A percentile compares a stretch with the other conserved stretches of the same genome.
Conservation (phyloP, 2,329 filamentous ascomycete genomes). For the Fusarium palustre region DNA sequence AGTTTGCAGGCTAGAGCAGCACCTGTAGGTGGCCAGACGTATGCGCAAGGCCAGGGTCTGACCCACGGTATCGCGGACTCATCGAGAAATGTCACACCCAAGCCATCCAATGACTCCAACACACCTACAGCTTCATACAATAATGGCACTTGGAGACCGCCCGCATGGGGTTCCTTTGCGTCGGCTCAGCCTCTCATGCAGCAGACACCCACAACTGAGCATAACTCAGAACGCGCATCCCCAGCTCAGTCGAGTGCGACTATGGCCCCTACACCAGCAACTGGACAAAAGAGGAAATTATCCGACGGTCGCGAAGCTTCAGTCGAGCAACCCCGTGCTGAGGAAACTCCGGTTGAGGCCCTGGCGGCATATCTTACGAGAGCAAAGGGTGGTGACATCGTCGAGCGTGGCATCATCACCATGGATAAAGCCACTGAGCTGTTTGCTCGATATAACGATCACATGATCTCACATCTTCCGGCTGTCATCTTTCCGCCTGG, state of each 20-base stretch:
- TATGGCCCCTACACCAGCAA: slow-evolving; percentile 23
- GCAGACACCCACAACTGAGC: slow-evolving; percentile 19
- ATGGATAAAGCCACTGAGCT: slow-evolving; percentile 66
- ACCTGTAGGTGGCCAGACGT: slow-evolving; percentile 28
- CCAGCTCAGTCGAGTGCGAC: slow-evolving; percentile 17
- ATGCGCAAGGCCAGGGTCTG: slow-evolving; percentile 15
- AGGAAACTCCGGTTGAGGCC: slow-evolving; percentile 33
- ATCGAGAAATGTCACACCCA: slow-evolving; percentile 16
- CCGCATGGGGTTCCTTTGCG: slow-evolving; percentile 36
- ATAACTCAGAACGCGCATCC: slow-evolving; percentile 27
- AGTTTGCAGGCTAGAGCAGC: slow-evolving; percentile 72
- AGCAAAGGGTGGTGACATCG: slow-evolving; percentile 59
- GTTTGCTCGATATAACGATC: slow-evolving; percentile 68
- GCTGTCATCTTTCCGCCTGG: slow-evolving; percentile 69
- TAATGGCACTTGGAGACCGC: slow-evolving; percentile 23
- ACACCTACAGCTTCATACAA: slow-evolving; percentile 16
- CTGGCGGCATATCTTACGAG: slow-evolving; percentile 41
- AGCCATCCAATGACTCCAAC: slow-evolving; percentile 19
- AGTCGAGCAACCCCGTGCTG: slow-evolving; percentile 25
- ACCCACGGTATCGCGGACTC: slow-evolving; percentile 22
- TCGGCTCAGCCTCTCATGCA: slow-evolving; percentile 28
- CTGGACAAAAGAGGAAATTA: slow-evolving; percentile 51
- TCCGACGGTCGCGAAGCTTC: slow-evolving; percentile 40
- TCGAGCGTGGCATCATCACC: slow-evolving; percentile 70
- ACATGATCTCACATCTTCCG: slow-evolving; percentile 72